These are phyloP conservation scores for Cryptosporidium tyzzeri DNA, from an alignment of 169 alveolate genomes.

Conservation along the genomic window DNA sequence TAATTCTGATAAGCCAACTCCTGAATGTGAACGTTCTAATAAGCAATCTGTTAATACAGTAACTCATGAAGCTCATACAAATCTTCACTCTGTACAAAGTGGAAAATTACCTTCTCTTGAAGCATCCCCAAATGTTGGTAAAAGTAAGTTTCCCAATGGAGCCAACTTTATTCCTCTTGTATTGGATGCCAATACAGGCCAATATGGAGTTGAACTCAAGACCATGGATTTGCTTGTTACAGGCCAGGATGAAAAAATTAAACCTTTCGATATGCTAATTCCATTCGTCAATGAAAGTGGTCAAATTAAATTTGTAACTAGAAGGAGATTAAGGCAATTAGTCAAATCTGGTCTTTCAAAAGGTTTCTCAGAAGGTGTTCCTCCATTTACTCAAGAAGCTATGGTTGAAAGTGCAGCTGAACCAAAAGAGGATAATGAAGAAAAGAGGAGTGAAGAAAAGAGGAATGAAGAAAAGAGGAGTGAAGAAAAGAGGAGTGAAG, in stretches of 20 bases:
- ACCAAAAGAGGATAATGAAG: not conserved
- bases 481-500: constrained; percentile 4
- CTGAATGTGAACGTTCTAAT: constrained; percentile 15
- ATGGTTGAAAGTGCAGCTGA: not conserved
- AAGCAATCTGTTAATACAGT: constrained; percentile 3
- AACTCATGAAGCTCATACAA: constrained; percentile 25
- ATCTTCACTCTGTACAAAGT: constrained; percentile 2
- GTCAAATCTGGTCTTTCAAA: constrained; percentile 67
- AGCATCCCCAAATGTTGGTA: constrained; percentile 13
- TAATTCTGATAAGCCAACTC: constrained; percentile 31
- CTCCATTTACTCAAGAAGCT: not conserved
- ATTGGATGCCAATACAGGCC: constrained; percentile 67
- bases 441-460: not conserved
- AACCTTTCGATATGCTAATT: constrained; percentile 68
- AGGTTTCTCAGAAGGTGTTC: constrained; percentile 6
- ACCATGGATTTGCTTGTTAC: constrained; percentile 51
- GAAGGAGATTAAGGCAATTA: constrained; percentile 60
- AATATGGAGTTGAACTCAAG: constrained; percentile 66
- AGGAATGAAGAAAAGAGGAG: not conserved
- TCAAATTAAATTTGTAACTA: constrained; percentile 58
- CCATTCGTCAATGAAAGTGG: constrained; percentile 67
- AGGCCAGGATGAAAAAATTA: constrained; percentile 46
- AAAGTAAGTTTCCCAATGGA: constrained; percentile 55
- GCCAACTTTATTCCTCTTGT: constrained; percentile 66
- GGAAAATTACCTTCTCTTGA: constrained; percentile 22